Evolutionary conservation across 257 asterid species (phyloP), one percentile per base, ranked within the genome.

Genomic region (Leonotis leonurus): DNA sequence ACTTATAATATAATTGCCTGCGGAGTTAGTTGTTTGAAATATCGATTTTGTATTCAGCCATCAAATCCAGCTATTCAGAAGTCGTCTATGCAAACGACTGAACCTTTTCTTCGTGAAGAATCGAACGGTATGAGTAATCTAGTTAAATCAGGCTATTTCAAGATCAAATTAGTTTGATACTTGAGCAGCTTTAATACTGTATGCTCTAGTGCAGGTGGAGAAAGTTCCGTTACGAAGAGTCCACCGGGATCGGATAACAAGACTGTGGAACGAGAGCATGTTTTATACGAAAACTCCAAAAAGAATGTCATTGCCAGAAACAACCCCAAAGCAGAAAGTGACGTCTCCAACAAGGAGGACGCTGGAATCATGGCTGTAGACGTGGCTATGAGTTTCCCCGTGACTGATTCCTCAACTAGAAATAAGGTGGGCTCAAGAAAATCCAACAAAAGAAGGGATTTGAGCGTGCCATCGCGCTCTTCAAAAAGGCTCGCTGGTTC

Each of bases 11-110:
- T 37, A 20, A 35, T 29, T 46, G 27, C 20, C 8, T 35, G 49
- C 27, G n/a, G 39, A 52, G 25, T 70, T 62, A 22, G 58, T 60
- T n/a, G 60, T 40, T 39, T 72, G 64, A 67, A 61, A 45, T 70
- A 41, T n/a, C 33, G 30, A n/a, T 68, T 50, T 64, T 68, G 26
- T 41, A 36, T 55, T 56, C 57, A 83, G 94, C 55, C 86, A 69
- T 43, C 81, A 43, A 48, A 40, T 65, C 74, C 63, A 35, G 69
- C 74, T 57, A 56, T 27, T 12, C 78, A 59, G 59, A 74, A 65
- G 69, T 52, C 36, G 69, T 30, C 72, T 6, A 60, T 8, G 54
- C 44, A 67, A 39, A 39, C 65, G 53, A 35, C 46, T 41, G 79
- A 64, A 32, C 71, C 39, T 58, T 33, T 62, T 50, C 54, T 29